Conservation (phyloP, 2,329 filamentous ascomycete species). For the Fusarium pilosicola region DNA sequence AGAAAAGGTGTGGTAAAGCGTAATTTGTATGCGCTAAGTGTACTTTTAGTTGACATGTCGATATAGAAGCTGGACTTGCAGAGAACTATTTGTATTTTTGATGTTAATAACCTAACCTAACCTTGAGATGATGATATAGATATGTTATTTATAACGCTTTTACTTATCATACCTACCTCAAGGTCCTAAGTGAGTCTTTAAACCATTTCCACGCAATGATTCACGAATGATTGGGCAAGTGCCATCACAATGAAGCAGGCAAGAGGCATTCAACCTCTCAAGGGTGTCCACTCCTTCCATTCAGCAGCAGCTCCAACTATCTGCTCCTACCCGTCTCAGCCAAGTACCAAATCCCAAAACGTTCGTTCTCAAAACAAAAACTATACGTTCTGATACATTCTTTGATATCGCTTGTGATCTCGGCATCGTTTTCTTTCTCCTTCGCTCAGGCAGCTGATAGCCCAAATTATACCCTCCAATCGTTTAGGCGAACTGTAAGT, state of each 20-base stretch:
- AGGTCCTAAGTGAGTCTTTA: no score
- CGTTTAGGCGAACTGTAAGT: constrained; percentile 2
- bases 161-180: no score
- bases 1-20: accelerated
- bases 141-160: no score
- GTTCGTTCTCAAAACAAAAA: no score
- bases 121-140: no score
- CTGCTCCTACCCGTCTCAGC: not conserved
- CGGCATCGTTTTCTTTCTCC: not conserved
- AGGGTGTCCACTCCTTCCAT: not conserved
- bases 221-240: not conserved
- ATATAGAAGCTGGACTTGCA: accelerated
- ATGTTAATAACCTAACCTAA: no score
- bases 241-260: not conserved
- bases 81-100: not conserved
- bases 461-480: not conserved
- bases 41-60: not conserved
- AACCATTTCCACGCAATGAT: not conserved
- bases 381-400: not conserved
- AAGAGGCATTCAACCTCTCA: not conserved
- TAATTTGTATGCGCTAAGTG: not conserved
- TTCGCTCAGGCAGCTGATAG: not conserved
- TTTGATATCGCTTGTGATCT: not conserved
- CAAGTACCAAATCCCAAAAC: not conserved
- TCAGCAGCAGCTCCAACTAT: not conserved